phyloP scores from a whole-genome alignment of 1,284 basidiomycete genomes.

The Irpex lacteus region DNA sequence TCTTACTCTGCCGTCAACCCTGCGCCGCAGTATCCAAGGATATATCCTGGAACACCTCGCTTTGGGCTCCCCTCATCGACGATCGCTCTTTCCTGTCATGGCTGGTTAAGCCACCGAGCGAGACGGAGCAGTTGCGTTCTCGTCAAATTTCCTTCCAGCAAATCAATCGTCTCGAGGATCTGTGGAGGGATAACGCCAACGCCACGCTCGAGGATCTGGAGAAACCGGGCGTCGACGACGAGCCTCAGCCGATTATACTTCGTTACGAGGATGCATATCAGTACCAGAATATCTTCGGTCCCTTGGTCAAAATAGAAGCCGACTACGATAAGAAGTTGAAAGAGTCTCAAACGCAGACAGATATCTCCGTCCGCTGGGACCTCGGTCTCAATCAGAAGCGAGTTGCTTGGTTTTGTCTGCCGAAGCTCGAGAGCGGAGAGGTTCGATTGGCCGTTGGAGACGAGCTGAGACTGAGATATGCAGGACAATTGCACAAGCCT shows the following conservation, averaged over 20 bases:
- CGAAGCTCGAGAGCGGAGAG: constrained; percentile 97
- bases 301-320: constrained; percentile 98
- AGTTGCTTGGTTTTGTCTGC: constrained; percentile 94
- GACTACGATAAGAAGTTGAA: constrained; percentile 98
- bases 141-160: constrained; percentile 96
- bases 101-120: constrained; percentile 96
- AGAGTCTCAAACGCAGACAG: constrained; percentile 97
- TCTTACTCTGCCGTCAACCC: constrained; percentile 97
- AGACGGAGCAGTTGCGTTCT: constrained; percentile 92
- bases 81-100: constrained; percentile 98
- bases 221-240: constrained; percentile 94
- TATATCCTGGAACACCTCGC: constrained; percentile 96
- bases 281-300: constrained; percentile 99
- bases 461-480: constrained; percentile 88
- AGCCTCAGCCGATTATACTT: constrained; percentile 87
- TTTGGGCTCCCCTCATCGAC: constrained; percentile 98
- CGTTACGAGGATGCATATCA: constrained; percentile 99
- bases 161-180: constrained; percentile 95
- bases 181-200: constrained; percentile 96
- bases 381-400: constrained; percentile 97
- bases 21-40: constrained; percentile 97
- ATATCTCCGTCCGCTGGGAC: constrained; percentile 96
- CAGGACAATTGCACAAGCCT: constrained; percentile 83
- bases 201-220: constrained; percentile 97
- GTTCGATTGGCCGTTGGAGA: constrained; percentile 96